These are phyloP conservation scores for Solanum hybrid DNA, from an alignment of 305 asterid genomes.

Conservation along the genomic window DNA sequence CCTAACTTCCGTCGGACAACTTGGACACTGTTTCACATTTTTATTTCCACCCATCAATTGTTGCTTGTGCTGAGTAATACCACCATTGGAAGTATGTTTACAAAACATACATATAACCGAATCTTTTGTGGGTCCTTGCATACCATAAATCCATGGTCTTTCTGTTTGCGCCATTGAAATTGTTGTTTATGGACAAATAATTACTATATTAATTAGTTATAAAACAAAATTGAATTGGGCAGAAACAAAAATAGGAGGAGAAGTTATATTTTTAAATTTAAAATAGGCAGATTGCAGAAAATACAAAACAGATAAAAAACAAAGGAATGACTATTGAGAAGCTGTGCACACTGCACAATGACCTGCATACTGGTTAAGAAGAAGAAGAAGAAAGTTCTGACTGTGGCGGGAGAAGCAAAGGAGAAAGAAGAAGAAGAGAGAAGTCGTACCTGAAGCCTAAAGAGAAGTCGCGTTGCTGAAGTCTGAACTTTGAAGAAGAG, in stretches of 20 bases:
- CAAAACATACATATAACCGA: not conserved
- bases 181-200: not conserved
- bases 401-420: no score
- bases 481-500: not conserved
- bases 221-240: not conserved
- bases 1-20: not conserved
- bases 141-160: not conserved
- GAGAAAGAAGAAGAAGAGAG: no score
- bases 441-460: no score
- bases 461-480: not conserved
- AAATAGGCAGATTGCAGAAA: not conserved
- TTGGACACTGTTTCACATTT: not conserved
- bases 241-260: not conserved
- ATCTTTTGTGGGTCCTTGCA: not conserved
- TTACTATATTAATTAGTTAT: not conserved
- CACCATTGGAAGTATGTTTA: not conserved
- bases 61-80: not conserved
- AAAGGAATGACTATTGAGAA: not conserved
- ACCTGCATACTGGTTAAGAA: not conserved
- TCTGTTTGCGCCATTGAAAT: not conserved
- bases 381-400: no score
- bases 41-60: not conserved
- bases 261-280: no score
- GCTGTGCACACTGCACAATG: not conserved
- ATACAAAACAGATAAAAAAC: not conserved